These are phyloP conservation scores for Paramecium bursaria DNA, from an alignment of 73 alveolate species.

Conservation along the genomic window DNA sequence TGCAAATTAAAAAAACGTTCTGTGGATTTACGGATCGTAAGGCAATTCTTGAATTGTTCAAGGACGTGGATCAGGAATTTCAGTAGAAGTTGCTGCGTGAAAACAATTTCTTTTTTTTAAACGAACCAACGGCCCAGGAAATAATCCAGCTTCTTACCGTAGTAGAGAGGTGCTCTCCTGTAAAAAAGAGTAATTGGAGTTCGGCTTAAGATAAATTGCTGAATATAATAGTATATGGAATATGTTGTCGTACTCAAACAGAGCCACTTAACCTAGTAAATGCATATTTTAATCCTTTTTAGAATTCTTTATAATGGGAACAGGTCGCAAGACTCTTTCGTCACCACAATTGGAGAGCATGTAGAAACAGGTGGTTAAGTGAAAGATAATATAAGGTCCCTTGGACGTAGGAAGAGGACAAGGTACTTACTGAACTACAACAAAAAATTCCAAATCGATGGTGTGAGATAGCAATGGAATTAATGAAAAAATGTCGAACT, in stretches of 20 bases:
- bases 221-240: constrained; percentile 32
- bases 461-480: constrained; percentile 52
- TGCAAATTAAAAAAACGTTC: too few relatives aligned
- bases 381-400: background rate
- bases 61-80: too few relatives aligned
- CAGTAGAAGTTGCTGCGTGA: too few relatives aligned
- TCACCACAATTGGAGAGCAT: constrained; percentile 49
- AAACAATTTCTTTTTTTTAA: too few relatives aligned
- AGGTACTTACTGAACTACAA: constrained; percentile 19
- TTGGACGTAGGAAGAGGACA: constrained; percentile 46
- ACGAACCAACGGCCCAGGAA: too few relatives aligned
- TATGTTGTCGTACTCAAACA: constrained; percentile 7
- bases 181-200: too few relatives aligned
- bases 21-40: too few relatives aligned
- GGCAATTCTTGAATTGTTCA: too few relatives aligned
- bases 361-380: constrained; percentile 42
- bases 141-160: too few relatives aligned
- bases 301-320: constrained; percentile 38
- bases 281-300: background rate
- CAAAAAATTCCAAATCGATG: constrained; percentile 29
- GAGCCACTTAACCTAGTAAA: constrained; percentile 2
- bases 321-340: constrained; percentile 16
- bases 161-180: too few relatives aligned
- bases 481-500: constrained; percentile 47
- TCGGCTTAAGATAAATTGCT: constrained; percentile 9